phyloP scores from a whole-genome alignment of 192 early-diverging fungal species.

The Jimgerdemannia flammicorona region DNA sequence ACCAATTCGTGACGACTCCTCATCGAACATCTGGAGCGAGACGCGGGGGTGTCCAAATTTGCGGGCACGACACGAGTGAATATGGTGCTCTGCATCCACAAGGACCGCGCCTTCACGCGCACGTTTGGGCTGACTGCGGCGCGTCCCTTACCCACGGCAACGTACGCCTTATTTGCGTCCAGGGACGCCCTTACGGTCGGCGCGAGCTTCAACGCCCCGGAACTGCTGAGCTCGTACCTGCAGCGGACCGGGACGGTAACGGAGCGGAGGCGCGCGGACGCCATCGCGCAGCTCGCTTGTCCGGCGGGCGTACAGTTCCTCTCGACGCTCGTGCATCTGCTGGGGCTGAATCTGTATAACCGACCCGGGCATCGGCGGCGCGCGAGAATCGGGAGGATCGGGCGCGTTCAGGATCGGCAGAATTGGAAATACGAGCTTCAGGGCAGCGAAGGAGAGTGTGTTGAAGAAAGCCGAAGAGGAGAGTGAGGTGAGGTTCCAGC shows the following conservation, averaged over 20 bases:
- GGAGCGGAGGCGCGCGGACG: not conserved
- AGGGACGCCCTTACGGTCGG: constrained; percentile 39
- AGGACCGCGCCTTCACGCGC: constrained; percentile 42
- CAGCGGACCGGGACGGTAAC: not conserved
- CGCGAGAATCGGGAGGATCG: constrained; percentile 38
- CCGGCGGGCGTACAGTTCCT: constrained; percentile 36
- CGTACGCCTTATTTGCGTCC: constrained; percentile 36
- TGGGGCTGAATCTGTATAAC: constrained; percentile 44
- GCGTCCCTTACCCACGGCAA: constrained; percentile 21
- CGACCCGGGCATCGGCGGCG: not conserved
- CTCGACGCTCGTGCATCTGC: constrained; percentile 37
- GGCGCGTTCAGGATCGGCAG: constrained; percentile 45
- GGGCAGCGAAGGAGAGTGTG: not conserved
- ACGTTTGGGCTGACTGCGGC: constrained; percentile 36
- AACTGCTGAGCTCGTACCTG: constrained; percentile 11
- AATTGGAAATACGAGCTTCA: constrained; percentile 25
- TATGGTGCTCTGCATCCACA: constrained; percentile 38
- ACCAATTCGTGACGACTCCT: constrained; percentile 18
- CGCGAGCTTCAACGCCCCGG: constrained; percentile 41
- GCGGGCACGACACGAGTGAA: constrained; percentile 32
- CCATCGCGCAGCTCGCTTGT: constrained; percentile 29
- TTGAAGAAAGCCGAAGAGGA: not conserved
- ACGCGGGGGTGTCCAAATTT: constrained; percentile 28
- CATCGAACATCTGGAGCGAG: constrained; percentile 21
- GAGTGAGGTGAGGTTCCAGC: not conserved